Percentiles rank a stretch among this genome's conserved stretches.
Conservation (phyloP, 1,284 basidiomycete species). For the Apiotrichum veenhuisii region DNA sequence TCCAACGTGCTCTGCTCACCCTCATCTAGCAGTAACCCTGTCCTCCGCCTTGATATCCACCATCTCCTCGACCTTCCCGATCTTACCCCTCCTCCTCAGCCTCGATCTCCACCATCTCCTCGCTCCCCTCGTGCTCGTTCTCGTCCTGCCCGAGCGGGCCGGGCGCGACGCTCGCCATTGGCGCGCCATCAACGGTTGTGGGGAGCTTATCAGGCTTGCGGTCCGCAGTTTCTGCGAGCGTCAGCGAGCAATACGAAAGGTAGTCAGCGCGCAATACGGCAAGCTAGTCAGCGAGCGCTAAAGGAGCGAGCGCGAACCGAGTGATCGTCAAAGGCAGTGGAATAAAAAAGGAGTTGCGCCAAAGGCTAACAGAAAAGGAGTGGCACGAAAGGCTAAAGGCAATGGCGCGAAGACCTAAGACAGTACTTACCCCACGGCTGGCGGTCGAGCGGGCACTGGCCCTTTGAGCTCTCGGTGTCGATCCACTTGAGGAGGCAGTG, state of each 20-base stretch:
- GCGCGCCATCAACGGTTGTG: slow-evolving; percentile 36
- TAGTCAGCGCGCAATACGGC: too few relatives aligned
- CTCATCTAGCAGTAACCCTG: too few relatives aligned
- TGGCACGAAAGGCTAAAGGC: too few relatives aligned
- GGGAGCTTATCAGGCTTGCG: slow-evolving; percentile 43
- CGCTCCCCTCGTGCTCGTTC: slow-evolving; percentile 9
- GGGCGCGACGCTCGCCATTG: slow-evolving; percentile 33
- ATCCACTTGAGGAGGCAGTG: slow-evolving; percentile 95
- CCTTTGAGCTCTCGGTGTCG: slow-evolving; percentile 75
- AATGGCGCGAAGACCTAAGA: too few relatives aligned
- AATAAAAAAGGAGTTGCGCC: too few relatives aligned
- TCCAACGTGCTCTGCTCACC: too few relatives aligned
- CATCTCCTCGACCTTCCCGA: neutral
- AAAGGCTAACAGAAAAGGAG: too few relatives aligned
- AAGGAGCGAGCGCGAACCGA: too few relatives aligned
- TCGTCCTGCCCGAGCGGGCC: slow-evolving; percentile 27
- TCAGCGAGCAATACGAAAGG: too few relatives aligned
- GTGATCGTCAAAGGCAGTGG: too few relatives aligned
- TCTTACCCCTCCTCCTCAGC: neutral
- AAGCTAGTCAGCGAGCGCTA: too few relatives aligned
- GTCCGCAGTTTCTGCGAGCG: slow-evolving; percentile 36
- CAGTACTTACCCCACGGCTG: slow-evolving; percentile 85
- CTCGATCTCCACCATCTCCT: slow-evolving; percentile 8
- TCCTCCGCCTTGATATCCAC: neutral
- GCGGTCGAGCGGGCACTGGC: slow-evolving; percentile 91